Conservation (phyloP, 345 rosid species). For the Eutrema heterophyllum region DNA sequence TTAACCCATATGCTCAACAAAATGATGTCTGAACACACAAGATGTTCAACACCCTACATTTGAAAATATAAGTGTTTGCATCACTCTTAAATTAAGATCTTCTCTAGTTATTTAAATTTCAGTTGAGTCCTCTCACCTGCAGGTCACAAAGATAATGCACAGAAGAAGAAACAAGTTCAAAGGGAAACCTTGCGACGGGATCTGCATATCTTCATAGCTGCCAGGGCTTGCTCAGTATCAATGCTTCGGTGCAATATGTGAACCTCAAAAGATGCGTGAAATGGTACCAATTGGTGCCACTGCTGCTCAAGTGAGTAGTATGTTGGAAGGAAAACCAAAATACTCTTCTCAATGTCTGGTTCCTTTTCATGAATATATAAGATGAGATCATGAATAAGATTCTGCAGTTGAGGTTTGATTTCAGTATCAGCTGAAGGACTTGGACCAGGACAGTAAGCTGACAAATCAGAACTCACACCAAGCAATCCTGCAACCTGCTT, state of each 20-base stretch:
- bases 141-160: conserved; percentile 4
- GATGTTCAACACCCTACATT: not conserved
- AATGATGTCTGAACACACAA: not conserved
- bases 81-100: not conserved
- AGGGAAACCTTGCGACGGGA: conserved; percentile 78
- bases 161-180: conserved; percentile 4
- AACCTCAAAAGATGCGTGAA: conserved; percentile 57
- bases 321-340: conserved; percentile 91
- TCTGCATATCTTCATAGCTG: conserved; percentile 79
- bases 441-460: conserved; percentile 55
- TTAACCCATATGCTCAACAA: not conserved
- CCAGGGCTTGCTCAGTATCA: conserved; percentile 78
- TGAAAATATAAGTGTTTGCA: not conserved
- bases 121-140: not conserved
- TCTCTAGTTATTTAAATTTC: conserved; percentile 4
- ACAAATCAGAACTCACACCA: conserved; percentile 43
- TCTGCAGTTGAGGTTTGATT: conserved; percentile 66
- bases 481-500: conserved; percentile 62
- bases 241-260: conserved; percentile 85
- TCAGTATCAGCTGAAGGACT: conserved; percentile 58
- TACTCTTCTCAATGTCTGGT: conserved; percentile 81
- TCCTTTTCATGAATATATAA: conserved; percentile 67
- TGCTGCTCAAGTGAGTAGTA: conserved; percentile 79
- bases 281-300: conserved; percentile 62
- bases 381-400: conserved; percentile 68